Base-by-base conservation (phyloP, 192 early-diverging fungal genomes). In the Diversispora epigaea region DNA sequence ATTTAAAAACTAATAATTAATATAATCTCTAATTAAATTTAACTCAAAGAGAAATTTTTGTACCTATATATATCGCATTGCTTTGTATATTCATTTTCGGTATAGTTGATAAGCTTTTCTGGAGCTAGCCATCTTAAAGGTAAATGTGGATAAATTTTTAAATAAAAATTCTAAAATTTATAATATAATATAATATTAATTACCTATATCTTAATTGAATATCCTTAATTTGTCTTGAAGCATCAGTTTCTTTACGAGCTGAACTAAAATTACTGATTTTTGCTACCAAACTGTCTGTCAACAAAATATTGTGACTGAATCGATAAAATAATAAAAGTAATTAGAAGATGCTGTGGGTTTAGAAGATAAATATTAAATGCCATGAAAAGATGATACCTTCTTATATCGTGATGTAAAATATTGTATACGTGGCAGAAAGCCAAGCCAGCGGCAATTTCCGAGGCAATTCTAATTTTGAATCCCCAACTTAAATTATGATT, bases 1-100 rank as follows among this genome's bases (percentile, higher is more conserved):
- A 12, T 8, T 50, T 50, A 12, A 50, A 12, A 12, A 12, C 2
- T 4, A 50, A 2, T 12, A 8, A 50, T 8, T 50, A 50, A 50
- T 50, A 50, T 12, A 50, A 32, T 32, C 25, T 32, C 25, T 61
- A 25, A 39, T 10, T 19, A 61, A 61, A 4, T 17, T 61, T 61
- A 25, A 61, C 58, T 10, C 7, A n/a, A 61, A 61, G n/a, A 61
- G n/a, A 61, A 25, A n/a, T 61, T 17, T 10, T n/a, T 61, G n/a
- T n/a, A 66, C 64, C 64, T 66, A 39, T 66, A 66, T 22, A 66
- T 66, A 40, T 66, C 64, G 40, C 64, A 66, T 66, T 66, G 64
- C 40, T 66, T 66, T 10, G 32, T 66, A 43, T 66, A 66, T n/a
- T 32, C 15, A 45, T 40, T 66, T 6, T 66, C 44, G 9, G 6